These are phyloP conservation scores for Cryptococcus floricola DNA, from an alignment of 1,284 basidiomycete genomes.

Conservation along the genomic window DNA sequence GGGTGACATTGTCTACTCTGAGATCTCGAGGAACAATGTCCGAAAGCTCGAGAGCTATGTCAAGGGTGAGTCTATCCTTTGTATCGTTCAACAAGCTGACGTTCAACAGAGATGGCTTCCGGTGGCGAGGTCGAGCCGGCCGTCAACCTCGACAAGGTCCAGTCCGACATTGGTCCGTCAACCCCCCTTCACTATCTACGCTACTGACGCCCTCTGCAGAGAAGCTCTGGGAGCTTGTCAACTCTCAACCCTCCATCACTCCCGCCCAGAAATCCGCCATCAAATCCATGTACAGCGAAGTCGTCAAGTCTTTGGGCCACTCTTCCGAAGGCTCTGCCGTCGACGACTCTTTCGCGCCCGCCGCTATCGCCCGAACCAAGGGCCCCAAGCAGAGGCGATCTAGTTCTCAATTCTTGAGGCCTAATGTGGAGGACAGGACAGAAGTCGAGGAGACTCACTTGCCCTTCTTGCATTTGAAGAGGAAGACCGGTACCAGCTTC, in stretches of 20 bases:
- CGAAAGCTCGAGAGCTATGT: constrained; percentile 97
- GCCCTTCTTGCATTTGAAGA: constrained; percentile 91
- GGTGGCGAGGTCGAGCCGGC: constrained; percentile 76
- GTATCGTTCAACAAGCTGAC: neutral
- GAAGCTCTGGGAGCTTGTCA: constrained; percentile 95
- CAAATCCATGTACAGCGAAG: constrained; percentile 93
- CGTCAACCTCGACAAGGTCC: constrained; percentile 93
- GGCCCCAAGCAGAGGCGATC: constrained; percentile 61
- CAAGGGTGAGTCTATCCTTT: constrained; percentile 50
- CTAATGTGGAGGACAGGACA: constrained; percentile 65
- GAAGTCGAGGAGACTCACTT: constrained; percentile 83
- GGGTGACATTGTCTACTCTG: constrained; percentile 91
- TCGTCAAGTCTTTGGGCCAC: constrained; percentile 68
- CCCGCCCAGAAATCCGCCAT: constrained; percentile 96
- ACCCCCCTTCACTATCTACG: neutral
- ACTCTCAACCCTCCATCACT: constrained; percentile 92
- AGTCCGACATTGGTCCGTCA: constrained; percentile 72
- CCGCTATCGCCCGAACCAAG: constrained; percentile 33
- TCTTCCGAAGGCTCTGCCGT: constrained; percentile 52
- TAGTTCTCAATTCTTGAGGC: constrained; percentile 90
- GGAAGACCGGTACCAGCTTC: constrained; percentile 94
- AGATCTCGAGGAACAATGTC: constrained; percentile 90
- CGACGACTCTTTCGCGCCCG: constrained; percentile 21
- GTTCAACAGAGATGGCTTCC: constrained; percentile 77
- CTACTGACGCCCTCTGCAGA: constrained; percentile 41